Base-by-base conservation (phyloP, 768 basidiomycete genomes). In the Mycena leptocephala region DNA sequence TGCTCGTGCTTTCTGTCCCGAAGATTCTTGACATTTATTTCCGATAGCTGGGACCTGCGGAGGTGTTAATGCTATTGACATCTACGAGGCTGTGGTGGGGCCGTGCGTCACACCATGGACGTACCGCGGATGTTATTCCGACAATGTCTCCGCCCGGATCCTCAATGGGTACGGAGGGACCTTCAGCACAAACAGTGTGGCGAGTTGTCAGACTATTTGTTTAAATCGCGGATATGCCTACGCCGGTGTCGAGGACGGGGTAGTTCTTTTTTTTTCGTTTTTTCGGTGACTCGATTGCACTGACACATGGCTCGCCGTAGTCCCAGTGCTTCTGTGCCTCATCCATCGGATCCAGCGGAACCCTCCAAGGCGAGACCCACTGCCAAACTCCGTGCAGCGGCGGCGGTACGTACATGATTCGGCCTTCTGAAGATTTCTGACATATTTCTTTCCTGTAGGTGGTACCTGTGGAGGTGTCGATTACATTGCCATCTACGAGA, bases 31-130 rank as follows among this genome's bases (percentile, higher is more conserved):
- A 43, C 28, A 46, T 64, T 64, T 43, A 26, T 30, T 46, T 64
- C 41, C 26, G 16, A 46, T 64, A 64, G 62, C 18, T 30, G 62
- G 62, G 8, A 64, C 41, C 41, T 64, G 62, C 41, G 62, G 62
- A 64, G 62, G 62, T 28, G 16, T 46, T 32, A 41, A 64, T 64
- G 62, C 62, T 64, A 64, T 64, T 46, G 62, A 64, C 62, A 64
- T 64, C 26, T 64, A 64, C 28, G 16, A 28, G 62, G 62, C 62
- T 30, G 62, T 64, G 62, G 28, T 32, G 39, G 62, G 41, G 39
- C 62, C 62, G 26, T 64, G 62, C 26, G 41, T 46, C 62, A 43
- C 35, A 61, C 59, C 59, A 61, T 61, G 59, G 59, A 39, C 59
- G 13, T 61, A 37, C 59, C 59, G 33, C 35, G 59, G 59, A 37